A percentile compares a stretch with the other conserved stretches of the same genome.
These are phyloP conservation scores for Teratosphaeria zuluensis DNA, from an alignment of 2,329 filamentous ascomycete species.

Conservation along the genomic window DNA sequence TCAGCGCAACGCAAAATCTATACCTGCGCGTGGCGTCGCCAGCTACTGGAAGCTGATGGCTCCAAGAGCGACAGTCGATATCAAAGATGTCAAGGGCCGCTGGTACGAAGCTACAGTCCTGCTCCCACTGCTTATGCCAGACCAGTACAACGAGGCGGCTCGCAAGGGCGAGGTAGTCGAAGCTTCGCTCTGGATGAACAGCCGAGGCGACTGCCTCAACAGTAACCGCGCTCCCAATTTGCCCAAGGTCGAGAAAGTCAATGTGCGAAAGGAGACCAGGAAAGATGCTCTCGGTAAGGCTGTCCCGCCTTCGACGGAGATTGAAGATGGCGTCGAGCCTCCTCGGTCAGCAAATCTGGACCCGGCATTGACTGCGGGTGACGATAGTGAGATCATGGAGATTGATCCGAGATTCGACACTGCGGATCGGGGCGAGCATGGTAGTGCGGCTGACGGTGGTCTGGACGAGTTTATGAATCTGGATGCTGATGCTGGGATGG, in stretches of 20 bases:
- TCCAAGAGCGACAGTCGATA: slow-evolving; percentile 24
- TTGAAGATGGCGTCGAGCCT: slow-evolving; percentile 32
- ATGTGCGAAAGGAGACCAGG: slow-evolving; percentile 24
- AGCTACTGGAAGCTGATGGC: slow-evolving; percentile 36
- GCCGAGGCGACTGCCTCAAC: slow-evolving; percentile 25
- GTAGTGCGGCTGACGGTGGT: slow-evolving; percentile 7
- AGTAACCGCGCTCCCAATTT: slow-evolving; percentile 19
- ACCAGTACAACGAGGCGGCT: slow-evolving; percentile 14
- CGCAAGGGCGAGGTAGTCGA: slow-evolving; percentile 25
- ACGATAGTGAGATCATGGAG: slow-evolving; percentile 8
- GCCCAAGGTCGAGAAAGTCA: slow-evolving; percentile 18
- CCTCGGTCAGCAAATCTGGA: slow-evolving; percentile 15
- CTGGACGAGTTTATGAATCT: slow-evolving; percentile 36
- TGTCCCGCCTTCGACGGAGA: slow-evolving; percentile 28
- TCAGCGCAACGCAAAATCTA: slow-evolving; percentile 36
- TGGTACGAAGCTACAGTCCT: slow-evolving; percentile 51
- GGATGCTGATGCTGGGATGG: slow-evolving; percentile 23
- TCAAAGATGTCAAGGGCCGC: slow-evolving; percentile 47
- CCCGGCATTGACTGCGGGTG: slow-evolving; percentile 7
- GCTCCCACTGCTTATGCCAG: slow-evolving; percentile 32
- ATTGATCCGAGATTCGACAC: slow-evolving; percentile 25
- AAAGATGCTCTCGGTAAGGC: slow-evolving; percentile 34
- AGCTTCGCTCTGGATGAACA: slow-evolving; percentile 27
- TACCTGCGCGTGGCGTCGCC: slow-evolving; percentile 25
- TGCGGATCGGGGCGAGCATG: slow-evolving; percentile 9